These are phyloP conservation scores for Trapa bicornis DNA, from an alignment of 345 rosid species.

Conservation along the genomic window DNA sequence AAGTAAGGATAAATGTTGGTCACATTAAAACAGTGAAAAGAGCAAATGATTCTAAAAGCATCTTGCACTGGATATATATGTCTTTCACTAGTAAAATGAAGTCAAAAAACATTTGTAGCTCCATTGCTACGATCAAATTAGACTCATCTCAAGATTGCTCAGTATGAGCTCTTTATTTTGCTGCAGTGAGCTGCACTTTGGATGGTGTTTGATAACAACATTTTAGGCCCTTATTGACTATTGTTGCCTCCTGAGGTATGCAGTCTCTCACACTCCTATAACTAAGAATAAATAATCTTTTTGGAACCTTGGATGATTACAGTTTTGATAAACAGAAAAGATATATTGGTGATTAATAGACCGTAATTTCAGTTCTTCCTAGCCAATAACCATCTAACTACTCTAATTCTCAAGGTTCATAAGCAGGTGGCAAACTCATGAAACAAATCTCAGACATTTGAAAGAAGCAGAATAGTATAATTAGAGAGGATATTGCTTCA, in stretches of 20 bases:
- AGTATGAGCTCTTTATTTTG: background rate
- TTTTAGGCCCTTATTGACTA: background rate
- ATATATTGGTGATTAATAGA: background rate
- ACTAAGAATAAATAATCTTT: background rate
- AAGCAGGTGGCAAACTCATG: no score
- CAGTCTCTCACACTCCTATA: background rate
- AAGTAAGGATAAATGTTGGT: slow-evolving; percentile 25
- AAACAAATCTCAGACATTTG: no score
- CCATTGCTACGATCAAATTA: background rate
- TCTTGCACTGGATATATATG: background rate
- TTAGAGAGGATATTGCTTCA: no score
- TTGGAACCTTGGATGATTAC: background rate
- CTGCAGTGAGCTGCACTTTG: slow-evolving; percentile 32
- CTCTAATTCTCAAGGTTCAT: no score
- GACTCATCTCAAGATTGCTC: background rate
- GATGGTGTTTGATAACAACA: slow-evolving; percentile 27
- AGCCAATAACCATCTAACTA: no score
- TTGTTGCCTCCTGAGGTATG: background rate
- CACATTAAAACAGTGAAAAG: background rate
- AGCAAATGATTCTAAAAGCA: background rate
- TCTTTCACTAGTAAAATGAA: background rate
- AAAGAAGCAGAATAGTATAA: no score
- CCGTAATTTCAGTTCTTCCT: no score
- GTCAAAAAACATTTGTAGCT: background rate
- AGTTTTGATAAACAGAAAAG: background rate